Evolutionary conservation across 208 protist genomes (phyloP).

Genomic region (Kentomonas sorsogonicus): DNA sequence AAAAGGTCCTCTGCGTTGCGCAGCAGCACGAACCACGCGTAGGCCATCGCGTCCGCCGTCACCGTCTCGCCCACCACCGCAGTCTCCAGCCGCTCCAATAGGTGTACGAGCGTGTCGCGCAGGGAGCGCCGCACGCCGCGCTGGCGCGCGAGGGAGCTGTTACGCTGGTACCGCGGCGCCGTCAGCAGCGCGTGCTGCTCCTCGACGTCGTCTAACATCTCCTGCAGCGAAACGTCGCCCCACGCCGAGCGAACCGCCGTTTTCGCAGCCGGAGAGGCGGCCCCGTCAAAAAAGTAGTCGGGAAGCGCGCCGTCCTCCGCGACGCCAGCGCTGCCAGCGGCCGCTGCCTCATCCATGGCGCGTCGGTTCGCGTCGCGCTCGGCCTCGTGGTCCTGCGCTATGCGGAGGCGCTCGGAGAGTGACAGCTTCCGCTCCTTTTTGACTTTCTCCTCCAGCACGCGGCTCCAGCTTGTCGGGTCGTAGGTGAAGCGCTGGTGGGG

Average conservation of each 20-base stretch:
- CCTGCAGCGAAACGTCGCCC: slow-evolving; percentile 27
- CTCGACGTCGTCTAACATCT: slow-evolving; percentile 32
- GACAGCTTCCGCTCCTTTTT: slow-evolving; percentile 29
- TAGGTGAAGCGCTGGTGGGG: slow-evolving; percentile 84
- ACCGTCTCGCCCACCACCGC: slow-evolving; percentile 44
- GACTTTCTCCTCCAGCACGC: slow-evolving; percentile 37
- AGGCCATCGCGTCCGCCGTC: slow-evolving; percentile 48
- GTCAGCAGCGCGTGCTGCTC: slow-evolving; percentile 22
- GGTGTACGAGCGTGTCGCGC: slow-evolving; percentile 14
- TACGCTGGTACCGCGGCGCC: slow-evolving; percentile 26
- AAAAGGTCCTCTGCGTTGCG: slow-evolving; percentile 24
- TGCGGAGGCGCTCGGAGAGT: slow-evolving; percentile 42
- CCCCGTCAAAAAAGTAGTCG: slow-evolving; percentile 6
- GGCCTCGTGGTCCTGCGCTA: slow-evolving; percentile 26
- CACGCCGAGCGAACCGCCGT: not conserved
- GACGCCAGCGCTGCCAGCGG: not conserved
- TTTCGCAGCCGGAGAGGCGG: not conserved
- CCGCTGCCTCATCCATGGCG: not conserved
- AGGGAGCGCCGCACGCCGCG: slow-evolving; percentile 19
- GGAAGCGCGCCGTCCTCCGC: not conserved
- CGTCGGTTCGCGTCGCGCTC: slow-evolving; percentile 14
- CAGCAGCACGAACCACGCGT: slow-evolving; percentile 40
- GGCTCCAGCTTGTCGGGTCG: slow-evolving; percentile 73
- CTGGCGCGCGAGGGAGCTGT: slow-evolving; percentile 17
- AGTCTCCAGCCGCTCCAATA: slow-evolving; percentile 35